These are phyloP conservation scores for Lichtheimia ornata DNA, from an alignment of 371 early-diverging fungal species.

Conservation along the genomic window DNA sequence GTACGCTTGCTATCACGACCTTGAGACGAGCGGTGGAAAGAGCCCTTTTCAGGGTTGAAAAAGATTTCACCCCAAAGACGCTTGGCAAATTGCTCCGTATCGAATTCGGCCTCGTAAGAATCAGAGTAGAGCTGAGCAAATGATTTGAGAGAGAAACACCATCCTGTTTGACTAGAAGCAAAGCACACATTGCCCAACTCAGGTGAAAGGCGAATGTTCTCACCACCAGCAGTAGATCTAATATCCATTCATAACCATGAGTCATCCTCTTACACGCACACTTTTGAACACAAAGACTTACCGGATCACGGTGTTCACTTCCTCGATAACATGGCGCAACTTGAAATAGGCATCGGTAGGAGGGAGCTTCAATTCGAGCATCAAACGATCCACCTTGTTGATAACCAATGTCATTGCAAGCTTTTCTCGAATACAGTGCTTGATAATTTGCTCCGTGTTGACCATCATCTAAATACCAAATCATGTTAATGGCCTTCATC, in stretches of 20 bases:
- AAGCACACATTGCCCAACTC: conserved; percentile 97
- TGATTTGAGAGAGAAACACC: conserved; percentile 92
- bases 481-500: neutral
- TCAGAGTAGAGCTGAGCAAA: conserved; percentile 92
- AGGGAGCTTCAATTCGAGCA: conserved; percentile 93
- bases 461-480: conserved; percentile 72
- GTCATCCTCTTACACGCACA: neutral
- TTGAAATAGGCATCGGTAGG: conserved; percentile 97
- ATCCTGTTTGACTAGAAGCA: conserved; percentile 91
- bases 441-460: conserved; percentile 89
- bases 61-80: conserved; percentile 98
- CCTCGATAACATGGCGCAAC: conserved; percentile 92
- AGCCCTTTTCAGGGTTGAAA: conserved; percentile 77
- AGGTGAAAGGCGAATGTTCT: conserved; percentile 80
- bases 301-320: conserved; percentile 87
- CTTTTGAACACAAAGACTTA: conserved; percentile 15
- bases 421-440: conserved; percentile 79
- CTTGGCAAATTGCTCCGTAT: conserved; percentile 80
- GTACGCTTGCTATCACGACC: conserved; percentile 68
- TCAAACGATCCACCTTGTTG: conserved; percentile 96
- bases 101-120: conserved; percentile 69
- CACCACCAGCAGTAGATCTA: conserved; percentile 51
- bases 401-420: conserved; percentile 85
- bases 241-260: neutral
- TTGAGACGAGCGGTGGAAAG: conserved; percentile 76